phyloP scores from a whole-genome alignment of 2,329 filamentous ascomycete species.

The Penicillium sp. region DNA sequence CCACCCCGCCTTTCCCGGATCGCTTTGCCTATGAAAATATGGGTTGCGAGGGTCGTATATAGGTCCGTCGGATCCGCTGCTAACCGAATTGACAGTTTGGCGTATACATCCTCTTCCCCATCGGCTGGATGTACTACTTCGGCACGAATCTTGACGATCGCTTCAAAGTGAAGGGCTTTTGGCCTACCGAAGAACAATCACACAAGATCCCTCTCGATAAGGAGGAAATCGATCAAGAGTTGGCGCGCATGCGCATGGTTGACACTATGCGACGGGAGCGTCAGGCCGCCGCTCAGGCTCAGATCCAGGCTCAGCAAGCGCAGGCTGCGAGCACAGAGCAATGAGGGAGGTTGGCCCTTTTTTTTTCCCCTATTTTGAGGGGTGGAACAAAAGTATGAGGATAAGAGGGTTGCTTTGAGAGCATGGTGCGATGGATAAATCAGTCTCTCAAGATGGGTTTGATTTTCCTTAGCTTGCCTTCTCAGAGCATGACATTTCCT shows the following conservation, averaged over 20 bases:
- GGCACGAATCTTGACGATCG: conserved; percentile 94
- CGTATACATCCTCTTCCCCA: conserved; percentile 98
- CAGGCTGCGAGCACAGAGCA: conserved; percentile 20
- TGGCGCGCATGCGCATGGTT: conserved; percentile 63
- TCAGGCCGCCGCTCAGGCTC: conserved; percentile 28
- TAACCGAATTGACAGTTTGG: conserved; percentile 66
- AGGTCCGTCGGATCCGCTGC: neutral
- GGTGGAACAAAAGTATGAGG: neutral
- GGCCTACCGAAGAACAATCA: conserved; percentile 67
- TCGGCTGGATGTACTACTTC: conserved; percentile 99
- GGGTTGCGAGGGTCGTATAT: neutral
- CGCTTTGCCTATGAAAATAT: neutral
- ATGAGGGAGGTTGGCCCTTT: conserved; percentile 4
- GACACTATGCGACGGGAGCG: conserved; percentile 48
- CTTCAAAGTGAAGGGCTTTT: conserved; percentile 87
- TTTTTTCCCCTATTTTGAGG: neutral
- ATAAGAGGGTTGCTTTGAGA: neutral
- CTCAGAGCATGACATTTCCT: neutral
- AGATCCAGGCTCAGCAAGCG: conserved; percentile 15
- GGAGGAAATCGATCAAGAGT: conserved; percentile 69
- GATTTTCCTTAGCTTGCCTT: neutral
- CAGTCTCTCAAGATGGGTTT: neutral
- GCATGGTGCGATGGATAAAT: neutral
- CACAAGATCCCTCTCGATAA: conserved; percentile 54
- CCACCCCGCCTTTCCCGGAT: neutral